A percentile compares a stretch with the other conserved stretches of the same genome.
These are phyloP conservation scores for Haplosporangium sp. DNA, from an alignment of 371 early-diverging fungal genomes.

Conservation along the genomic window DNA sequence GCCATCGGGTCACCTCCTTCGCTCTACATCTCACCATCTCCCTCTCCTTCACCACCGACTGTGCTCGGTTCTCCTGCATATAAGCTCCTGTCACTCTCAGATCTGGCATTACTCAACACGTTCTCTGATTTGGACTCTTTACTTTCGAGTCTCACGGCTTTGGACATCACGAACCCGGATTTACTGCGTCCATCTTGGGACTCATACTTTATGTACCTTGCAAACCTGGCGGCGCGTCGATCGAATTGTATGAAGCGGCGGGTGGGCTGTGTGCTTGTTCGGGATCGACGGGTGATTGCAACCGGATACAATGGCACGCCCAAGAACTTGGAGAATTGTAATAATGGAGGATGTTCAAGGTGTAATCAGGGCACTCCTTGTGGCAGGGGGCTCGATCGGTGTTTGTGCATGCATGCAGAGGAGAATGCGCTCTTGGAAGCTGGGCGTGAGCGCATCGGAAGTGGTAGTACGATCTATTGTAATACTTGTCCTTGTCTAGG, in stretches of 20 bases:
- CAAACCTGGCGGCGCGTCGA: slow-evolving; percentile 85
- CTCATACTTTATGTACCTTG: slow-evolving; percentile 97
- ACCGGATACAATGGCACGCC: slow-evolving; percentile 99
- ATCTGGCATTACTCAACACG: slow-evolving; percentile 73
- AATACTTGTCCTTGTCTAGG: slow-evolving; percentile 90
- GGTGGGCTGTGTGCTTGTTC: slow-evolving; percentile 96
- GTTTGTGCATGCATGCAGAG: slow-evolving; percentile 98
- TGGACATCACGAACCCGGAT: slow-evolving; percentile 75
- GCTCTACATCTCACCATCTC: not conserved
- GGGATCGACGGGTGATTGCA: slow-evolving; percentile 89
- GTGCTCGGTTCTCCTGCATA: slow-evolving; percentile 40
- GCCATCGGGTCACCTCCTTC: slow-evolving; percentile 4
- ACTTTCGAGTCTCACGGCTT: slow-evolving; percentile 54
- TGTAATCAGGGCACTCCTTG: slow-evolving; percentile 89
- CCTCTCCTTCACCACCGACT: not conserved
- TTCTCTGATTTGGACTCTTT: slow-evolving; percentile 53
- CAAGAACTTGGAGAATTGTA: slow-evolving; percentile 90
- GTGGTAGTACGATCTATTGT: slow-evolving; percentile 86
- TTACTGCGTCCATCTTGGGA: slow-evolving; percentile 94
- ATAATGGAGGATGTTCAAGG: slow-evolving; percentile 93
- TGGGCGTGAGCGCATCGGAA: slow-evolving; percentile 85
- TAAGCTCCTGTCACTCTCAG: slow-evolving; percentile 63
- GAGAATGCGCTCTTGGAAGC: slow-evolving; percentile 98
- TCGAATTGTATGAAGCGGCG: slow-evolving; percentile 98
- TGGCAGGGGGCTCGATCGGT: slow-evolving; percentile 85